These are phyloP conservation scores for Penicillium canescens DNA, from an alignment of 495 filamentous ascomycete genomes.

Conservation along the genomic window DNA sequence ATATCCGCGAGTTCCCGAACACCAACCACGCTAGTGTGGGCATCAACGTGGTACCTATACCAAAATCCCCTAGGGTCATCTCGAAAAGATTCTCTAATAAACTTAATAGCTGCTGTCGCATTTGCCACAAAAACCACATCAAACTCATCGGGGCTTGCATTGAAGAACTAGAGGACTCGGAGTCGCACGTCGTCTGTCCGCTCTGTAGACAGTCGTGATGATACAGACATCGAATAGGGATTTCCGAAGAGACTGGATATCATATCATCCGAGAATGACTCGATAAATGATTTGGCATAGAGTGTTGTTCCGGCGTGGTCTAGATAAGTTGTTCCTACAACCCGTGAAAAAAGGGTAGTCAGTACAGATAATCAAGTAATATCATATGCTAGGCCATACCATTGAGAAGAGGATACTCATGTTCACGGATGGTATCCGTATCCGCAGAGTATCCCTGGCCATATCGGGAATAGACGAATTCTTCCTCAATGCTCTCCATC, in stretches of 20 bases:
- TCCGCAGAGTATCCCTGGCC: too few species aligned
- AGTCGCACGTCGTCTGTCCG: slow-evolving; percentile 77
- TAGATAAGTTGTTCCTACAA: slow-evolving; percentile 72
- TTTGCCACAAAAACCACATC: slow-evolving; percentile 95
- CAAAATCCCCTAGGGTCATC: slow-evolving; percentile 65
- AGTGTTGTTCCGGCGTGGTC: slow-evolving; percentile 91
- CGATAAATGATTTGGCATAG: slow-evolving; percentile 79
- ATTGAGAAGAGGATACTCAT: too few species aligned
- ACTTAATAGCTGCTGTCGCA: slow-evolving; percentile 86
- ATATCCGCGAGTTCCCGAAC: slow-evolving; percentile 67
- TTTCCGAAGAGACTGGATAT: slow-evolving; percentile 82
- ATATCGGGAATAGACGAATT: too few species aligned
- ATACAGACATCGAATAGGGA: slow-evolving; percentile 81
- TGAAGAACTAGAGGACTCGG: slow-evolving; percentile 73
- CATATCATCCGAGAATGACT: slow-evolving; percentile 74
- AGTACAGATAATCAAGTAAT: too few species aligned
- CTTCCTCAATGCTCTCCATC: too few species aligned
- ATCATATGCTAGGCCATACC: too few species aligned
- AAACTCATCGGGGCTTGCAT: slow-evolving; percentile 78
- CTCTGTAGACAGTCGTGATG: slow-evolving; percentile 73
- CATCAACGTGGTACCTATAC: slow-evolving; percentile 80
- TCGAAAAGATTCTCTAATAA: slow-evolving; percentile 74
- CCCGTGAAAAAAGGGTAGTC: too few species aligned
- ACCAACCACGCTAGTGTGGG: slow-evolving; percentile 88
- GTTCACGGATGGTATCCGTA: too few species aligned